Evolutionary conservation across 1,284 basidiomycete species (phyloP).

Genomic region (Gomphus bonarii): DNA sequence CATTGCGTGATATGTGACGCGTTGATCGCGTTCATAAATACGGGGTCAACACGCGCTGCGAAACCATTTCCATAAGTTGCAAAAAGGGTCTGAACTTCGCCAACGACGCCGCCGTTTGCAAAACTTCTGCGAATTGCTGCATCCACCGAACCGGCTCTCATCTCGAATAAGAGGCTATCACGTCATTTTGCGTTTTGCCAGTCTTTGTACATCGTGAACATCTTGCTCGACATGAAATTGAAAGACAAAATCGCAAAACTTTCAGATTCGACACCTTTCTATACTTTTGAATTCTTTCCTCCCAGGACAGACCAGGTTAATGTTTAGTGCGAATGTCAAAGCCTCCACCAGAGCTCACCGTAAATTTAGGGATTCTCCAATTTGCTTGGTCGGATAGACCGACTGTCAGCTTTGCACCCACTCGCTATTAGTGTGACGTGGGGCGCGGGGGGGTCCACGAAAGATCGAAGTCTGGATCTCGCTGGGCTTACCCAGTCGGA

Average conservation of each 20-base stretch:
- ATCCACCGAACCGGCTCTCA: neutral
- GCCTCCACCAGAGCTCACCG: constrained; percentile 6
- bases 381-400: constrained; percentile 68
- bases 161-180: neutral
- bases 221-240: constrained; percentile 46
- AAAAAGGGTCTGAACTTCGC: too few relatives aligned
- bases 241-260: constrained; percentile 47
- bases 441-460: constrained; percentile 95
- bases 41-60: neutral
- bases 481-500: constrained; percentile 63
- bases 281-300: constrained; percentile 93
- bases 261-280: constrained; percentile 49
- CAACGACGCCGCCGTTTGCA: neutral
- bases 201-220: neutral
- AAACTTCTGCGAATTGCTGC: neutral
- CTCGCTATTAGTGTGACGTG: constrained; percentile 86
- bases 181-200: neutral
- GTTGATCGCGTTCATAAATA: too few relatives aligned
- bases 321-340: constrained; percentile 8
- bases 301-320: constrained; percentile 79
- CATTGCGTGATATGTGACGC: too few relatives aligned
- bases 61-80: too few relatives aligned
- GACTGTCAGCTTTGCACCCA: constrained; percentile 61
- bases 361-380: constrained; percentile 70
- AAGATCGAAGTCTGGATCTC: constrained; percentile 80